Evolutionary conservation across 768 basidiomycete genomes (phyloP), one percentile per base, ranked within the genome.

Genomic region (Mycena latifolia): DNA sequence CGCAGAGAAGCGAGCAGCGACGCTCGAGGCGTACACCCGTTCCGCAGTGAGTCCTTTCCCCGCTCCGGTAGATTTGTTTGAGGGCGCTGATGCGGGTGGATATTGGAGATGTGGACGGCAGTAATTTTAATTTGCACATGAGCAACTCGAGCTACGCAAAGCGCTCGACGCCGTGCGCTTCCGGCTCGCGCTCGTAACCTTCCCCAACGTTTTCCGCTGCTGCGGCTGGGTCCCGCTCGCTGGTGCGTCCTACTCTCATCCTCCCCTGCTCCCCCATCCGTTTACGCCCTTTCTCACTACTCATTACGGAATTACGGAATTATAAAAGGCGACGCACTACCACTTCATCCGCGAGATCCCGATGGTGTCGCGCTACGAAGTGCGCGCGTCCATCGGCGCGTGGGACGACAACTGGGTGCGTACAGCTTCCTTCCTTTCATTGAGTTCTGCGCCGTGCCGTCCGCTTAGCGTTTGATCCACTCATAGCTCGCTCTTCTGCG

Each of bases 81-180:
- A n/a, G 41, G 4, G 41, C 5, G 41, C 41, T 35, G 8, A 35
- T 14, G 33, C 6, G 33, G 33, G 14, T 7, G 8, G n/a, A n/a
- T n/a, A 35, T 6, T 6, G 41, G 9, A 37, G 37, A 14, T 60
- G 69, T 89, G 8, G 92, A 94, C 67, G 93, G 93, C 47, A 84
- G 85, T 45, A 93, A 95, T 76, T 89, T 89, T 71, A 88, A 92
- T 73, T 74, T 84, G 15, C 93, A 95, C 72, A 81, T 94, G 63
- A 93, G 91, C 74, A 95, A 95, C 72, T 93, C 92, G 0, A 89
- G 87, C 56, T 95, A 94, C 35, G 52, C 22, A 17, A 24, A 46
- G 90, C 80, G 10, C 73, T 88, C 6, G 86, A 88, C 67, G 67
- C 77, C 12, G 82, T 82, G 5, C 82, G 88, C 0, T 81, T 88